A percentile compares a stretch with the other conserved stretches of the same genome.
phyloP scores from a whole-genome alignment of 2,329 filamentous ascomycete species.

The Xylariaceae sp. region DNA sequence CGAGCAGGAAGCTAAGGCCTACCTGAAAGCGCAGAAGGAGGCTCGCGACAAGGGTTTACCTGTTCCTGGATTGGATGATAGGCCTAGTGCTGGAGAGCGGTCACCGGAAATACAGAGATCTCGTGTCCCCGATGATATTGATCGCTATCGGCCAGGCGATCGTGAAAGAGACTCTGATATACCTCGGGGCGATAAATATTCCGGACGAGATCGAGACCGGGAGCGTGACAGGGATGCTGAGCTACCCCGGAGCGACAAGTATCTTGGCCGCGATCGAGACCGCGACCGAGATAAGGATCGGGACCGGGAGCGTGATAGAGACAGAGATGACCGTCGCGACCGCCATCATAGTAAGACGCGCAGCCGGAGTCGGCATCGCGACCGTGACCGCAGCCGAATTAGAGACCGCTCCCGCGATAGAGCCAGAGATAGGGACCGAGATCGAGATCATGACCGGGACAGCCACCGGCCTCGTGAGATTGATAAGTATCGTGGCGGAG shows the following conservation, averaged over 20 bases:
- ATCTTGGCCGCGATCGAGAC: slow-evolving; percentile 11
- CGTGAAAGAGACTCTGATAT: slow-evolving; percentile 25
- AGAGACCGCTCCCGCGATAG: slow-evolving; percentile 5
- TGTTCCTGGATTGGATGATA: slow-evolving; percentile 55
- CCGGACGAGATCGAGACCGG: slow-evolving; percentile 15
- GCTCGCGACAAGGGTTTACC: slow-evolving; percentile 57
- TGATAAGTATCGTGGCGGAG: slow-evolving; percentile 31
- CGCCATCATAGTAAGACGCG: slow-evolving; percentile 8
- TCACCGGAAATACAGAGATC: slow-evolving; percentile 39
- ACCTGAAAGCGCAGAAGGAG: slow-evolving; percentile 58
- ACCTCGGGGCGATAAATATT: too few species aligned
- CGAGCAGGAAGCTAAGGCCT: slow-evolving; percentile 61
- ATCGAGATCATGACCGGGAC: slow-evolving; percentile 29
- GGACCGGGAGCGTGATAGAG: slow-evolving; percentile 41
- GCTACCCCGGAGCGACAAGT: slow-evolving; percentile 2
- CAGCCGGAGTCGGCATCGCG: slow-evolving; percentile 14
- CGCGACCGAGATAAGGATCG: slow-evolving; percentile 14
- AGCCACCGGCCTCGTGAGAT: slow-evolving; percentile 31
- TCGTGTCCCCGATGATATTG: slow-evolving; percentile 39
- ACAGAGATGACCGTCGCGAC: slow-evolving; percentile 35
- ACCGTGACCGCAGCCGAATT: slow-evolving; percentile 14
- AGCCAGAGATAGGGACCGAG: slow-evolving; percentile 17
- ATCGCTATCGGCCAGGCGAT: slow-evolving; percentile 45
- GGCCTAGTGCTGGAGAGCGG: slow-evolving; percentile 40
- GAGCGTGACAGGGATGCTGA: slow-evolving; percentile 15